Conservation (phyloP, 2,329 filamentous ascomycete species). For the Colletotrichum limetticola region DNA sequence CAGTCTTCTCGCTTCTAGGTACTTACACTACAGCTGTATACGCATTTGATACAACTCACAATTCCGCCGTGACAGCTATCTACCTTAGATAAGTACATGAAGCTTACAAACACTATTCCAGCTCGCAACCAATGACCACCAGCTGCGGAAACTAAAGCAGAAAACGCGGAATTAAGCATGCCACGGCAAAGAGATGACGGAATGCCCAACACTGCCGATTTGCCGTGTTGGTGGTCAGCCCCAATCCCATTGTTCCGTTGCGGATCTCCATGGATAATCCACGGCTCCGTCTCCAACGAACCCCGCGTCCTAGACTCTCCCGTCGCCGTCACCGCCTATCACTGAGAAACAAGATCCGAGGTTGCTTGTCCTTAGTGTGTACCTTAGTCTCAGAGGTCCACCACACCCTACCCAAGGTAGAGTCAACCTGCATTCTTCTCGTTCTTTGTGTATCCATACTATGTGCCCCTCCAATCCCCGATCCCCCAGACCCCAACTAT, state of each 20-base stretch:
- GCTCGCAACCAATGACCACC: neutral
- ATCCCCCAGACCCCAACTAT: neutral
- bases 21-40: neutral
- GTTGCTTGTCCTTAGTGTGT: neutral
- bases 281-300: neutral
- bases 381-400: neutral
- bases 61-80: neutral
- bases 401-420: neutral
- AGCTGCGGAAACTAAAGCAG: neutral
- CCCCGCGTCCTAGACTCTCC: neutral
- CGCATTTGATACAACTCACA: neutral
- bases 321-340: neutral
- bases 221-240: neutral
- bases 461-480: neutral
- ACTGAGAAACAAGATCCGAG: neutral
- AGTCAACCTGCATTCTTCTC: neutral
- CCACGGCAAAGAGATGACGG: neutral
- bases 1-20: no score
- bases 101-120: neutral
- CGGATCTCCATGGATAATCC: neutral
- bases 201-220: neutral
- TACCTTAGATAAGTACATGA: neutral
- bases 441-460: neutral
- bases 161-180: neutral
- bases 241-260: neutral